Conservation (phyloP, 2,329 filamentous ascomycete genomes). For the Claviceps sp. region DNA sequence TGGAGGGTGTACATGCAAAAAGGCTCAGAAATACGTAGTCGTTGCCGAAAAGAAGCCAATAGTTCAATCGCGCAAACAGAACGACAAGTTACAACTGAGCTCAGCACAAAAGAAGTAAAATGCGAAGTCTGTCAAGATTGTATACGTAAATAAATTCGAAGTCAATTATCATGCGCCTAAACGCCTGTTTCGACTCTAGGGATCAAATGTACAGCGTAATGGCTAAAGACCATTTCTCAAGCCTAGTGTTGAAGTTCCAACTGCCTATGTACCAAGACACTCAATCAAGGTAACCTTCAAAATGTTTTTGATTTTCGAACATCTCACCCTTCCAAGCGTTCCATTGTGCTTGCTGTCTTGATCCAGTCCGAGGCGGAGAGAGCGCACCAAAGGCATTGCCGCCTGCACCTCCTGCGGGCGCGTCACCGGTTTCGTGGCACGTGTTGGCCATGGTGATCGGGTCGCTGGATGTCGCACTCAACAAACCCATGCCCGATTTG, state of each 20-base stretch:
- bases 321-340: no score
- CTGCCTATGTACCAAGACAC: neutral
- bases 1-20: no score
- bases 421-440: constrained; percentile 30
- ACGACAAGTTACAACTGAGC: no score
- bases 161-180: constrained; percentile 21
- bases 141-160: constrained; percentile 15
- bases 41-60: no score
- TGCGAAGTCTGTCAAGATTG: neutral
- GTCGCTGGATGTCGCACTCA: constrained; percentile 23
- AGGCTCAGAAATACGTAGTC: no score
- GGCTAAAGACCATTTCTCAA: neutral
- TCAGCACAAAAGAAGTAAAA: no score
- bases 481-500: constrained; percentile 11
- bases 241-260: neutral
- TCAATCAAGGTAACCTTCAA: no score
- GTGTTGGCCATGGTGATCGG: constrained; percentile 26
- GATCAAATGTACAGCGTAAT: constrained; percentile 20
- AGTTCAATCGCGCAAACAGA: no score
- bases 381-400: constrained; percentile 85
- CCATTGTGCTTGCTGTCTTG: no score
- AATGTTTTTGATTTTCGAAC: no score
- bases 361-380: no score
- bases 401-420: constrained; percentile 41
- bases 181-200: constrained; percentile 24